Conservation (phyloP, 495 filamentous ascomycete species). For the Penicillium lagena region DNA sequence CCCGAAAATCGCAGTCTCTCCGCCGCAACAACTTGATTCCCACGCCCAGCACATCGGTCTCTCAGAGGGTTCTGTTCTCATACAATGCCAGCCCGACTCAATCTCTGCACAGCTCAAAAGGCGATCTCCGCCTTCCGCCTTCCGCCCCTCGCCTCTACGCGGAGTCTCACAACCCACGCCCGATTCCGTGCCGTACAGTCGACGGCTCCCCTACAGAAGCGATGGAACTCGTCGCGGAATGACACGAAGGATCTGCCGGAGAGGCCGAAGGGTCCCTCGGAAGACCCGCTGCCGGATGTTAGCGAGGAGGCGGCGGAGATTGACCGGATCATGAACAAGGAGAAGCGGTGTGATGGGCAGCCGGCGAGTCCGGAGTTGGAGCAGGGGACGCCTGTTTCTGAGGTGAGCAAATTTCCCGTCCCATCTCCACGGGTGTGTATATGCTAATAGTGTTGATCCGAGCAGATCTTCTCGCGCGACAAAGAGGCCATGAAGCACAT, state of each 20-base stretch:
- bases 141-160: constrained; percentile 16
- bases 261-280: constrained; percentile 41
- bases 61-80: too few species aligned
- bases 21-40: too few species aligned
- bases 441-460: neutral
- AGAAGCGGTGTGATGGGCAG: constrained; percentile 35
- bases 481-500: constrained; percentile 55
- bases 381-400: constrained; percentile 59
- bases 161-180: constrained; percentile 17
- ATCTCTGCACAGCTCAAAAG: constrained; percentile 30
- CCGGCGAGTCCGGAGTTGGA: constrained; percentile 54
- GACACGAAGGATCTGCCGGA: constrained; percentile 37
- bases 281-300: constrained; percentile 52
- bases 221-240: constrained; percentile 36
- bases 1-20: too few species aligned
- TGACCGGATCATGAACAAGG: constrained; percentile 40
- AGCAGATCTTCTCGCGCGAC: constrained; percentile 60
- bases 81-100: constrained; percentile 34
- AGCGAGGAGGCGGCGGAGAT: constrained; percentile 60
- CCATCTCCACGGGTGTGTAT: neutral
- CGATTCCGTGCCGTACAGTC: constrained; percentile 18
- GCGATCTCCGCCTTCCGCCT: constrained; percentile 28
- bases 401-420: constrained; percentile 37
- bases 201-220: constrained; percentile 11
- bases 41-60: too few species aligned